Conservation (phyloP, 2,329 filamentous ascomycete species). For the Macrophomina tecta region DNA sequence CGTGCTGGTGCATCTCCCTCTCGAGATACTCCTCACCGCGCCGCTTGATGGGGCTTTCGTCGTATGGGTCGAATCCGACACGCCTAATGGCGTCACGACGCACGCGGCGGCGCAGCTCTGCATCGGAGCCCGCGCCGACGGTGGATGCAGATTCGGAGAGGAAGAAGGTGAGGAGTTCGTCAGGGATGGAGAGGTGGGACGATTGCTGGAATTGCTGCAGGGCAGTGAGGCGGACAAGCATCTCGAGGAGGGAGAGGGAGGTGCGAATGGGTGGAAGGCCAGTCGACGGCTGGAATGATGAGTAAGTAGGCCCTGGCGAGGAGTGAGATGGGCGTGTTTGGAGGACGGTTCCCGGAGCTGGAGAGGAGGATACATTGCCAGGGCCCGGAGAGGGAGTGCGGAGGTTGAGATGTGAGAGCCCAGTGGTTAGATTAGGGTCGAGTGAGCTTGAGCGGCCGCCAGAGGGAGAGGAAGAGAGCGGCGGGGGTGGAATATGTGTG, state of each 20-base stretch:
- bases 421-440: conserved; percentile 39
- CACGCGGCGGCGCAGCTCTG: conserved; percentile 64
- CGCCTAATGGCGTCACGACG: conserved; percentile 65
- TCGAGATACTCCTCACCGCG: conserved; percentile 71
- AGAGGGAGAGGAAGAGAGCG: neutral
- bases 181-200: conserved; percentile 86
- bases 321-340: conserved; percentile 29
- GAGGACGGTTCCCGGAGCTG: conserved; percentile 38
- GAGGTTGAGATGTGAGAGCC: conserved; percentile 56
- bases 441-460: conserved; percentile 26
- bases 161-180: conserved; percentile 89
- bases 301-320: conserved; percentile 39
- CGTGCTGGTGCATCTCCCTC: conserved; percentile 28
- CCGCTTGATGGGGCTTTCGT: conserved; percentile 71
- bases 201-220: conserved; percentile 92
- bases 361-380: conserved; percentile 29
- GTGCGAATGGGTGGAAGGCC: conserved; percentile 62
- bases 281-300: conserved; percentile 31
- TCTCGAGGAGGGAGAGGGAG: conserved; percentile 82
- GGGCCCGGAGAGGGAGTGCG: conserved; percentile 36
- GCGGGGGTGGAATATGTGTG: conserved; percentile 28
- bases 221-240: conserved; percentile 82
- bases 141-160: conserved; percentile 69
- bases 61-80: conserved; percentile 75
- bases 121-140: conserved; percentile 68